These are phyloP conservation scores for Astragalus membranaceus DNA, from an alignment of 306 rosid species.

Conservation along the genomic window DNA sequence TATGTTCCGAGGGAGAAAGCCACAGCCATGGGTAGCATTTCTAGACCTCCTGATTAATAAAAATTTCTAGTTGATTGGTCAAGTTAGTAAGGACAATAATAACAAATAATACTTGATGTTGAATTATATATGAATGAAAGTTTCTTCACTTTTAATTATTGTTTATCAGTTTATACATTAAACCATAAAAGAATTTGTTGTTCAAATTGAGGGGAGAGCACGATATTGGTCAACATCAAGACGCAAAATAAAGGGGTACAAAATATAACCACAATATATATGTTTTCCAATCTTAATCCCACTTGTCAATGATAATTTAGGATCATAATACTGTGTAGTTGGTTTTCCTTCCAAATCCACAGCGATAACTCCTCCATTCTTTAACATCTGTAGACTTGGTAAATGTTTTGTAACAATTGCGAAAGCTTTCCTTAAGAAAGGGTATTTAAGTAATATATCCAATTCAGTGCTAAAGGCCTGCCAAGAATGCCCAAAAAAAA, in stretches of 20 bases:
- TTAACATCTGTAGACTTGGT: not conserved
- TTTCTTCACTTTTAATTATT: not conserved
- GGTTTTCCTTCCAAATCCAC: constrained; percentile 60
- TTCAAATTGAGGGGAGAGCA: constrained; percentile 33
- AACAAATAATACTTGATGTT: too few species aligned
- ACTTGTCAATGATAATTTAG: constrained; percentile 23
- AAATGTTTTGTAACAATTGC: constrained; percentile 25
- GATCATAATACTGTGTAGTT: constrained; percentile 43
- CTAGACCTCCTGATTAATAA: not conserved
- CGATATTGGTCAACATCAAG: constrained; percentile 40
- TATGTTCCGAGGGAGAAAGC: constrained; percentile 56
- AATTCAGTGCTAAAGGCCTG: constrained; percentile 34
- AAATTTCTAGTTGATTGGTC: not conserved
- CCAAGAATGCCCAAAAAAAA: not conserved
- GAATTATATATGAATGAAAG: not conserved
- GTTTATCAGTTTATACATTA: not conserved
- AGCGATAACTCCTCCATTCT: constrained; percentile 45
- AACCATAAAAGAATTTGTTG: not conserved
- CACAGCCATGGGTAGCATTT: constrained; percentile 47
- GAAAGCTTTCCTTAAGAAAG: constrained; percentile 42
- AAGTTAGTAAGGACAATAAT: too few species aligned
- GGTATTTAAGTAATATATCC: constrained; percentile 34
- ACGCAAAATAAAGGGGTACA: constrained; percentile 37
- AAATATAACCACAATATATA: constrained; percentile 51
- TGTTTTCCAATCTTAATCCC: constrained; percentile 57